Percentiles rank a stretch among this genome's conserved stretches.
Evolutionary conservation across 805 yeast genomes (phyloP).

Genomic region (Wilhelminamyces savonicus): DNA sequence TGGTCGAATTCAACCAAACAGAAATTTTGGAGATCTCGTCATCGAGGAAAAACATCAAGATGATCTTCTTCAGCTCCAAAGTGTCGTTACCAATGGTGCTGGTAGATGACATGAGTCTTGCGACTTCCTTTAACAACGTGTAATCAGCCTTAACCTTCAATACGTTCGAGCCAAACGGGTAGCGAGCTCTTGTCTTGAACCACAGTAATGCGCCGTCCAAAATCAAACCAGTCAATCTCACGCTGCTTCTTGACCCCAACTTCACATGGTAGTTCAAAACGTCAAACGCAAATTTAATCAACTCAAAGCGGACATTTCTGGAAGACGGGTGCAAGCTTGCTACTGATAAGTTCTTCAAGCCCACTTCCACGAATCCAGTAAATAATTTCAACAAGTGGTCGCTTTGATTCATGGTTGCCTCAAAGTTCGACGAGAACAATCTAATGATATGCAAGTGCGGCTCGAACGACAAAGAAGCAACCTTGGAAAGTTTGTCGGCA

Average conservation of each 20-base stretch:
- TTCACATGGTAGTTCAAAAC: conserved; percentile 51
- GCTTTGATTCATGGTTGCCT: conserved; percentile 70
- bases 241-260: conserved; percentile 41
- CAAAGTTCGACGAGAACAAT: conserved; percentile 69
- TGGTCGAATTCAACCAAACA: conserved; percentile 71
- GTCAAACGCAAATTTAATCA: conserved; percentile 62
- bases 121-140: conserved; percentile 49
- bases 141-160: conserved; percentile 67
- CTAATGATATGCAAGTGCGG: conserved; percentile 68
- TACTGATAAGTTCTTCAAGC: conserved; percentile 41
- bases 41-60: conserved; percentile 59
- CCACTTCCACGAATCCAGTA: conserved; percentile 51
- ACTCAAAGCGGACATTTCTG: conserved; percentile 65
- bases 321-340: conserved; percentile 86
- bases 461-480: conserved; percentile 44
- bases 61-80: conserved; percentile 43
- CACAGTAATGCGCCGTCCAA: conserved; percentile 69
- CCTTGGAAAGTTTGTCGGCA: conserved; percentile 45
- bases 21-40: conserved; percentile 69
- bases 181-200: conserved; percentile 58
- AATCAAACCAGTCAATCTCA: conserved; percentile 43
- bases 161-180: conserved; percentile 83
- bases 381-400: conserved; percentile 63
- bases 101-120: conserved; percentile 19
- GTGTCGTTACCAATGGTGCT: conserved; percentile 14